Conservation (phyloP, 306 rosid species). For the Citrullus amarus region DNA sequence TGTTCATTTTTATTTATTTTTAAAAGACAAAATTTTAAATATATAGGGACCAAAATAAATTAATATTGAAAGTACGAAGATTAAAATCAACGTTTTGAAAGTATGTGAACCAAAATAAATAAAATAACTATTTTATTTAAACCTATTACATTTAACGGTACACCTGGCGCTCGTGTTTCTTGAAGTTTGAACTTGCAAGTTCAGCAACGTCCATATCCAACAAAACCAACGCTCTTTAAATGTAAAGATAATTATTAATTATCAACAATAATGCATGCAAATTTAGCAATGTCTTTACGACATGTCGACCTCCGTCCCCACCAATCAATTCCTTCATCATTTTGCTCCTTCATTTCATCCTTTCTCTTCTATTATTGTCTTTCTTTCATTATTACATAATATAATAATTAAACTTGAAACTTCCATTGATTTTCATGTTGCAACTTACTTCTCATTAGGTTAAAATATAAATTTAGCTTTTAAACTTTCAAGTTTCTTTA, state of each 20-base stretch:
- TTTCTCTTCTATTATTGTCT: neutral
- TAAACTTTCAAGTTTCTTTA: too few species aligned
- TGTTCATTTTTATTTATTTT: too few species aligned
- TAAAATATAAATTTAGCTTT: too few species aligned
- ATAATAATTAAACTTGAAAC: neutral
- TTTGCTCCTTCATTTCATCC: neutral
- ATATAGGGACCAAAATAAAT: too few species aligned
- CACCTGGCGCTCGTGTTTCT: too few species aligned
- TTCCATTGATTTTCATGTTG: neutral
- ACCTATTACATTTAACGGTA: too few species aligned
- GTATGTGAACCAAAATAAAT: too few species aligned
- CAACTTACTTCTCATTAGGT: too few species aligned
- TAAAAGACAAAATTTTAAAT: too few species aligned
- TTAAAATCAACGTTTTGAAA: too few species aligned
- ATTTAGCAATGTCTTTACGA: neutral
- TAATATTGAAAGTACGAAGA: too few species aligned
- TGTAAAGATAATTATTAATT: neutral
- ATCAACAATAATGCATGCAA: neutral
- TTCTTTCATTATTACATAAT: neutral
- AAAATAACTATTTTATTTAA: too few species aligned
- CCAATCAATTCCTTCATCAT: neutral
- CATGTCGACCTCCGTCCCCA: neutral
- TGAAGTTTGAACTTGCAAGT: neutral
- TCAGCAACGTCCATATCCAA: neutral
- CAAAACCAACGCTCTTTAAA: neutral